Base-by-base conservation (phyloP, 2,329 filamentous ascomycete species). In the Aspergillus nomiae region DNA sequence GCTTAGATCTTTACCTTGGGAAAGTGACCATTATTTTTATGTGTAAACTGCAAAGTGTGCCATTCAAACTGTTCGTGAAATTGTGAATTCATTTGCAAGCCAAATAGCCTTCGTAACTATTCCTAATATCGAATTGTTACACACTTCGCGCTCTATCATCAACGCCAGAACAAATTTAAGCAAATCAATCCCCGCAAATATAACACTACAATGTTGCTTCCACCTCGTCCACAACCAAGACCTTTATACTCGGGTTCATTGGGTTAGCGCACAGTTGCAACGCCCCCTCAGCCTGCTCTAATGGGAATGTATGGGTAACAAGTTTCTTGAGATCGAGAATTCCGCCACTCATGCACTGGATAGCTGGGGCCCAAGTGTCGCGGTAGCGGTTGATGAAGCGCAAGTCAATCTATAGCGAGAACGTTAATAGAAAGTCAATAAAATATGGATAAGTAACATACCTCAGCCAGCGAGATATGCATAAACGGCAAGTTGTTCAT, bases 361-460 rank as follows among this genome's bases (percentile, higher is more conserved):
- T 88, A 0, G 86, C 89, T 0, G 85, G 83, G 0, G 89, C 88
- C 89, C 89, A 91, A 0, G 88, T 90, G 70, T 91, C 87, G 46
- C 84, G 81, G 72, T 91, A 91, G 9, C 89, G 82, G 73, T 91
- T 90, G 72, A 90, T 91, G 76, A 91, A 91, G 43, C 84, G 86
- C 30, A 91, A 79, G 67, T 90, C 83, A 66, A 91, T 89, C 85
- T 87, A 65, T 45, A 61, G 56, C 16, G 34, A 10, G 2, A 9
- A 32, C 28, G 50, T 56, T n/a, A 19, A 32, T 24, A 4, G 3
- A 8, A 45, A 11, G 21, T 2, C 1, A n/a, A 4, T 21, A 21
- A 14, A 5, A 24, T 14, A 26, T 28, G 16, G 3, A 8, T 28
- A 30, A 14, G 19, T 8, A 48, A 34, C 14, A 64, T 68, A 76